Conservation (phyloP, 2,329 filamentous ascomycete genomes). For the Fusarium equiseti region DNA sequence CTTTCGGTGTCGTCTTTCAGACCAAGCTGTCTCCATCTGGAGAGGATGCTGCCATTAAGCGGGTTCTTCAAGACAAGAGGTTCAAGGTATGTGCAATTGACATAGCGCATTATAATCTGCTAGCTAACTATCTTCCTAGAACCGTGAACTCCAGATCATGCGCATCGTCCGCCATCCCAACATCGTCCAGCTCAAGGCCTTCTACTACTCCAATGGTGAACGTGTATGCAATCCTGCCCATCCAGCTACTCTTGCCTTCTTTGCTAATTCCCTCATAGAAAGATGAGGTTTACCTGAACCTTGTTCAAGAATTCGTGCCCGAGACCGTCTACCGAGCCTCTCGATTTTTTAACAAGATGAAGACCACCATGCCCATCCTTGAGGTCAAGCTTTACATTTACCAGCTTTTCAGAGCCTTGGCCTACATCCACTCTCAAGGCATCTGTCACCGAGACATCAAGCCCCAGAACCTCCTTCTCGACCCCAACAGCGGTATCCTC, state of each 20-base stretch:
- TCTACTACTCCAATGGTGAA: slow-evolving; percentile 99
- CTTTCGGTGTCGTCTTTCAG: slow-evolving; percentile 98
- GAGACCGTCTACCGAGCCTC: slow-evolving; percentile 99
- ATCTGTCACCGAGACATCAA: slow-evolving; percentile 99
- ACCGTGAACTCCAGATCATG: slow-evolving; percentile 99
- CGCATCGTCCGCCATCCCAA: slow-evolving; percentile 98
- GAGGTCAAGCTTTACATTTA: slow-evolving; percentile 99
- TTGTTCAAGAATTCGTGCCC: slow-evolving; percentile 97
- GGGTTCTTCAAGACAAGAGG: slow-evolving; percentile 97
- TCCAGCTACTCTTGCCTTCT: neutral
- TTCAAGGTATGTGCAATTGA: slow-evolving; percentile 81
- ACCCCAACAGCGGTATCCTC: slow-evolving; percentile 89
- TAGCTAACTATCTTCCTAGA: slow-evolving; percentile 68
- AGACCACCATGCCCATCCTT: slow-evolving; percentile 98
- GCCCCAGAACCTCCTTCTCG: slow-evolving; percentile 95
- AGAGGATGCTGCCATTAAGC: slow-evolving; percentile 98
- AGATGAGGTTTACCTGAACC: slow-evolving; percentile 98
- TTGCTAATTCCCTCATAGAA: slow-evolving; percentile 67
- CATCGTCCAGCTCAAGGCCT: slow-evolving; percentile 98
- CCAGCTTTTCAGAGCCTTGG: slow-evolving; percentile 96
- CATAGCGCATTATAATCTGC: neutral
- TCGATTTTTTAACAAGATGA: slow-evolving; percentile 99
- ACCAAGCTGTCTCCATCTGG: slow-evolving; percentile 98
- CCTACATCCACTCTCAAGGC: slow-evolving; percentile 98
- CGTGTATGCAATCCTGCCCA: slow-evolving; percentile 70